Conservation (phyloP, 2,329 filamentous ascomycete species). For the Botryotinia convoluta region DNA sequence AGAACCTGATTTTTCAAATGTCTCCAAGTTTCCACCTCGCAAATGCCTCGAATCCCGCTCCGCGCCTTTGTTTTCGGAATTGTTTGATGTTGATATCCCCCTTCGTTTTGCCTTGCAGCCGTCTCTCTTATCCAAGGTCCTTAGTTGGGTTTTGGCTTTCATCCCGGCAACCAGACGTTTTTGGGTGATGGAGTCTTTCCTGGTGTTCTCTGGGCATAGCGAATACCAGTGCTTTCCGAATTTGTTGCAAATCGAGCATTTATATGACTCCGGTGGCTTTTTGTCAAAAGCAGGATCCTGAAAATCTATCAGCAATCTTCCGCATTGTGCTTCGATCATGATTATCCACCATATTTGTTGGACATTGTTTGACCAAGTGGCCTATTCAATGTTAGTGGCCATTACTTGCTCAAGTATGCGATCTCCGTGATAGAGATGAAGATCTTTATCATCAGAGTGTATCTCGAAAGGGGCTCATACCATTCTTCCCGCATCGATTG, state of each 20-base stretch:
- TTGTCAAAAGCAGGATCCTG: constrained; percentile 41
- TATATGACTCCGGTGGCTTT: constrained; percentile 37
- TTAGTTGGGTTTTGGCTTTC: not conserved
- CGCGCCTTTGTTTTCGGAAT: not conserved
- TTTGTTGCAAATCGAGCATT: constrained; percentile 40
- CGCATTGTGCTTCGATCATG: not conserved
- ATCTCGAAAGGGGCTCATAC: constrained; percentile 22
- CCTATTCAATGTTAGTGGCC: constrained; percentile 35
- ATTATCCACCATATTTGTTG: constrained; percentile 40
- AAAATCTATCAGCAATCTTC: not conserved
- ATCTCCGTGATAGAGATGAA: not conserved
- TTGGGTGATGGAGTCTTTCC: constrained; percentile 39
- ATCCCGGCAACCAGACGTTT: constrained; percentile 32
- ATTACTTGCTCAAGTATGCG: not conserved
- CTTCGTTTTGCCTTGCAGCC: not conserved
- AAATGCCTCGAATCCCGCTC: not conserved
- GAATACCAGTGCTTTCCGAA: constrained; percentile 40
- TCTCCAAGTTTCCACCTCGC: not conserved
- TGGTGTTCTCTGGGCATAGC: constrained; percentile 41
- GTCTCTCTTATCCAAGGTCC: not conserved
- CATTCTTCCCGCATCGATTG: constrained; percentile 31
- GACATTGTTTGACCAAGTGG: constrained; percentile 43
- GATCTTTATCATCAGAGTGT: not conserved
- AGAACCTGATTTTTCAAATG: not conserved
- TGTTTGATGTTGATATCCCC: not conserved